phyloP scores from a whole-genome alignment of 345 rosid genomes.

The Salix dunnii region DNA sequence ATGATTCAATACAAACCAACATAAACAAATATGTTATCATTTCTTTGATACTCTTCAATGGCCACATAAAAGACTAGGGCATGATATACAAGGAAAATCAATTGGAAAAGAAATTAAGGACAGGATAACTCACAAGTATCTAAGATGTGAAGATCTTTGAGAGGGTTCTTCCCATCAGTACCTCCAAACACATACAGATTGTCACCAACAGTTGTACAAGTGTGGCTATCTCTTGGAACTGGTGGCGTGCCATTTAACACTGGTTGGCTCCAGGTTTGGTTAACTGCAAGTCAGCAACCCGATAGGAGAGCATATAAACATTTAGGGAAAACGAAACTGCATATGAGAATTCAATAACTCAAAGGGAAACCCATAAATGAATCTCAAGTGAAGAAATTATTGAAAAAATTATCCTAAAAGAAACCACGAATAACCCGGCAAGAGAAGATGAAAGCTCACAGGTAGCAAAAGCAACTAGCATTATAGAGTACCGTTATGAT shows the following conservation, averaged over 20 bases:
- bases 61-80: not conserved
- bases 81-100: not conserved
- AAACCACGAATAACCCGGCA: not conserved
- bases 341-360: not conserved
- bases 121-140: slow-evolving; percentile 61
- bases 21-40: not conserved
- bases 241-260: slow-evolving; percentile 65
- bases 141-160: slow-evolving; percentile 74
- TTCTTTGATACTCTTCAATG: not conserved
- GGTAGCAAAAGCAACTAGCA: not conserved
- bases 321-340: not conserved
- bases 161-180: slow-evolving; percentile 80
- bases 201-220: slow-evolving; percentile 71
- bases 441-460: slow-evolving; percentile 8
- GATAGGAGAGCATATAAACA: slow-evolving; percentile 1
- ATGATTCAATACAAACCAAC: slow-evolving; percentile 1
- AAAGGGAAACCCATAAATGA: not conserved
- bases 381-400: not conserved
- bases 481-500: not conserved
- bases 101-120: slow-evolving; percentile 10
- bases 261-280: slow-evolving; percentile 84
- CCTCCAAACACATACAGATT: slow-evolving; percentile 86
- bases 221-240: slow-evolving; percentile 90
- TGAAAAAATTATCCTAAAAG: not conserved
- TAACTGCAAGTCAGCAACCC: slow-evolving; percentile 45